Percentiles rank a stretch among this genome's conserved stretches.
Conservation (phyloP, 345 rosid species). For the Mangifera indica region DNA sequence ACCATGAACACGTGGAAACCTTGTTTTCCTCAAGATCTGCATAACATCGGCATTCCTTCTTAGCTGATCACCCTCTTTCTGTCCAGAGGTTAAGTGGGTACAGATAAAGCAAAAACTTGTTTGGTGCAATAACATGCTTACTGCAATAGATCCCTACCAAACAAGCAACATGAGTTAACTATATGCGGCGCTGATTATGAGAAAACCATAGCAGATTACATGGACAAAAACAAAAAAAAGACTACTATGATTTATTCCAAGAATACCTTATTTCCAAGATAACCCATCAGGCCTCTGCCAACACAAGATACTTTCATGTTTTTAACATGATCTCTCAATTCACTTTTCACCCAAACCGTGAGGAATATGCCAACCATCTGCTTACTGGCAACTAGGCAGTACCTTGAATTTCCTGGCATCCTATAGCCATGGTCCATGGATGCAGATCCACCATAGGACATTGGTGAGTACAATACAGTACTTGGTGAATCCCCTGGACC, state of each 20-base stretch:
- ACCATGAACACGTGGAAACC: conserved; percentile 78
- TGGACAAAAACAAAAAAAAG: conserved; percentile 13
- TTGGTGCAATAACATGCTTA: conserved; percentile 89
- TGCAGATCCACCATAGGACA: conserved; percentile 54
- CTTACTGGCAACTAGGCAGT: conserved; percentile 85
- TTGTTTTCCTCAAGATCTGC: conserved; percentile 92
- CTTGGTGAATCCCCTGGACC: conserved; percentile 89
- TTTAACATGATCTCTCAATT: conserved; percentile 74
- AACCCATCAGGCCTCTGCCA: conserved; percentile 98
- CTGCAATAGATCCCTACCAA: conserved; percentile 90
- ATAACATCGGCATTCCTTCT: conserved; percentile 92
- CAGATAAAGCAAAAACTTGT: conserved; percentile 96
- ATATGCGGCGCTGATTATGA: conserved; percentile 8
- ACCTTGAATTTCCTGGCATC: conserved; percentile 70
- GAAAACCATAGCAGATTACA: not conserved
- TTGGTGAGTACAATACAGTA: conserved; percentile 71
- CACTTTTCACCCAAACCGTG: conserved; percentile 92
- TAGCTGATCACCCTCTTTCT: conserved; percentile 91
- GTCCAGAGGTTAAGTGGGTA: conserved; percentile 93
- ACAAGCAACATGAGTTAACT: conserved; percentile 15
- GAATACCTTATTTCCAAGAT: conserved; percentile 96
- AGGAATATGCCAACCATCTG: conserved; percentile 98
- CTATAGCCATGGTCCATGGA: conserved; percentile 63
- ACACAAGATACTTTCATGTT: conserved; percentile 98
- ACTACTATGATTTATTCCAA: not conserved